Percentiles rank a stretch among this genome's conserved stretches.
These are phyloP conservation scores for Candolleomyces aberdarensis DNA, from an alignment of 768 basidiomycete genomes.

Conservation along the genomic window DNA sequence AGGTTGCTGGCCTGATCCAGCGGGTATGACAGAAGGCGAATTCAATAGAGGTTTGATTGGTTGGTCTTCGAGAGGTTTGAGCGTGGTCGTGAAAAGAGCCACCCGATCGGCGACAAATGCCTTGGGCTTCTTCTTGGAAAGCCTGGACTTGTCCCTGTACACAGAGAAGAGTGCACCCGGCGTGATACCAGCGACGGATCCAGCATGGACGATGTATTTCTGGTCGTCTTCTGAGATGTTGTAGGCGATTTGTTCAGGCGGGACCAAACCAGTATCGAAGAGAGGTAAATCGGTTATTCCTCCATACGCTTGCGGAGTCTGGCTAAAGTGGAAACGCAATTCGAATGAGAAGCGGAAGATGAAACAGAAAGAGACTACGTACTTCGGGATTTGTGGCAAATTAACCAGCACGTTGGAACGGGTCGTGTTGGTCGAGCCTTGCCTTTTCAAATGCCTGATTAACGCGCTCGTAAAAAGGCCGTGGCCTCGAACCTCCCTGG, in stretches of 20 bases:
- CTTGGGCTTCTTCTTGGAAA: constrained; percentile 3
- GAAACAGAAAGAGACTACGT: background rate
- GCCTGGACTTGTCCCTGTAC: constrained; percentile 5
- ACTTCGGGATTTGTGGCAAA: constrained; percentile 5
- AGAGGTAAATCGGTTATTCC: background rate
- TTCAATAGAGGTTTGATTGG: background rate
- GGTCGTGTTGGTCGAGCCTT: background rate
- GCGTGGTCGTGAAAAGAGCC: background rate
- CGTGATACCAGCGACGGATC: constrained; percentile 12
- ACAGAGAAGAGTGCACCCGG: constrained; percentile 11
- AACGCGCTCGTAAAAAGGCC: constrained; percentile 4
- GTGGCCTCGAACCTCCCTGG: background rate
- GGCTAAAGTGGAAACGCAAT: background rate
- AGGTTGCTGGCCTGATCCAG: background rate
- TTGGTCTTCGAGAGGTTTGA: background rate
- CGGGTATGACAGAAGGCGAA: background rate
- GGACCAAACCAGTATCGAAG: background rate
- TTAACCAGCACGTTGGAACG: background rate
- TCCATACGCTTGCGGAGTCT: background rate
- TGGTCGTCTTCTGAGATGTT: background rate
- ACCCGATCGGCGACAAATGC: background rate
- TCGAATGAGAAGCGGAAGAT: background rate
- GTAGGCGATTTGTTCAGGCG: background rate
- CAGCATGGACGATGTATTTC: constrained; percentile 11
- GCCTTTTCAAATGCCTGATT: constrained; percentile 3